These are phyloP conservation scores for Myxozyma melibiosi DNA, from an alignment of 805 yeast genomes.

Conservation along the genomic window DNA sequence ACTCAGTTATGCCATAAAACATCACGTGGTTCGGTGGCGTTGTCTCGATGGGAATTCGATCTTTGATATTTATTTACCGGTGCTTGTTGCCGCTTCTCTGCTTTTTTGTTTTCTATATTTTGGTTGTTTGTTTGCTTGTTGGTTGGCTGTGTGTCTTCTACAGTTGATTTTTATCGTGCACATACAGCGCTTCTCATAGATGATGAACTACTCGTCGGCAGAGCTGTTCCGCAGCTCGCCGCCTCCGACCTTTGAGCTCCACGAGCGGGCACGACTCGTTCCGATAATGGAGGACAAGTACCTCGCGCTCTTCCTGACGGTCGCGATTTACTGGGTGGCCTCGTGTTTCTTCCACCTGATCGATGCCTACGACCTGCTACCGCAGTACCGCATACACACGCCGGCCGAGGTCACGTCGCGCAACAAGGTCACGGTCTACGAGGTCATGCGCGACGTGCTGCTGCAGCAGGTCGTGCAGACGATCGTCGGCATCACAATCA, in stretches of 20 bases:
- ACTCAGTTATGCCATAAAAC: not conserved
- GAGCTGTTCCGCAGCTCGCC: slow-evolving; percentile 28
- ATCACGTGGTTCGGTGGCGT: not conserved
- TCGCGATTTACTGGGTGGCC: slow-evolving; percentile 80
- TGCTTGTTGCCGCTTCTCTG: not conserved
- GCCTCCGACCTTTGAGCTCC: slow-evolving; percentile 30
- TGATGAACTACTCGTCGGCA: slow-evolving; percentile 12
- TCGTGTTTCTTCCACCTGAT: slow-evolving; percentile 73
- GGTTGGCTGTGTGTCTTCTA: no score
- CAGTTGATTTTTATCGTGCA: no score
- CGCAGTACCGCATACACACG: slow-evolving; percentile 86
- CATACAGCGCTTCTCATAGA: not conserved
- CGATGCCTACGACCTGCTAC: slow-evolving; percentile 75
- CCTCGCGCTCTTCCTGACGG: slow-evolving; percentile 72
- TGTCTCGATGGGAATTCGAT: no score
- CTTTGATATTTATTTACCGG: no score
- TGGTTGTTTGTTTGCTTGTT: no score
- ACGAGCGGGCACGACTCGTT: slow-evolving; percentile 46
- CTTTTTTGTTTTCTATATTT: no score
- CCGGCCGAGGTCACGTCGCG: slow-evolving; percentile 77
- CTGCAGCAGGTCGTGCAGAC: slow-evolving; percentile 86
- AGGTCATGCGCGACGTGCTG: slow-evolving; percentile 79
- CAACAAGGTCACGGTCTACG: slow-evolving; percentile 69
- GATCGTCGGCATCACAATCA: slow-evolving; percentile 61
- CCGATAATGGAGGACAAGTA: slow-evolving; percentile 70